Percentiles rank a stretch among this genome's conserved stretches.
phyloP scores from a whole-genome alignment of 163 green algal genomes.

The Scenedesmus sp. region DNA sequence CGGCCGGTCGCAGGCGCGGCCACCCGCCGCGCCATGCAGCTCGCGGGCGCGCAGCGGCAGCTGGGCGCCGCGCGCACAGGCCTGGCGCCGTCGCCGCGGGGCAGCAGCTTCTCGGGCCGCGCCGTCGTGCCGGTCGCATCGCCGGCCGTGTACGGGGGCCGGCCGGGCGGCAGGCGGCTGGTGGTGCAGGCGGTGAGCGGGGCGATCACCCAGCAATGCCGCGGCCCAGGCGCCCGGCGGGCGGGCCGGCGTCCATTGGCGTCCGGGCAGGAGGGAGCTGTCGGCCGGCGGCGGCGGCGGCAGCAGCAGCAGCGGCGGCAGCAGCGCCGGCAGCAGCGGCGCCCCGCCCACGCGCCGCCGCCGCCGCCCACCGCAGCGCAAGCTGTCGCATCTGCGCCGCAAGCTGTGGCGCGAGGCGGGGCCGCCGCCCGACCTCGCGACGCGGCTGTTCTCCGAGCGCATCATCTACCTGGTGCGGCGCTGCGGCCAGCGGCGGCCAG shows the following conservation, averaged over 20 bases:
- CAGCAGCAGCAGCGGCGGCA: not conserved
- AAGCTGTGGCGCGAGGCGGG: conserved; percentile 73
- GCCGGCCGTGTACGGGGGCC: no score
- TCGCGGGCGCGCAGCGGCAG: no score
- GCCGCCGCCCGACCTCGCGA: conserved; percentile 95
- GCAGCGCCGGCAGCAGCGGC: not conserved
- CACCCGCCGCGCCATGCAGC: no score
- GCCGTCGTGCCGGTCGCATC: no score
- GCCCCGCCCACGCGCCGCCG: not conserved
- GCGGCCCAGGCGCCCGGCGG: not conserved
- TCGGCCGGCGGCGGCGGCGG: no score
- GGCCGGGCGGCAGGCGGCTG: conserved; percentile 29
- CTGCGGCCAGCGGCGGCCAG: not conserved
- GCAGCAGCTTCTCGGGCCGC: conserved; percentile 43
- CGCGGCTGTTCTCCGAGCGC: conserved; percentile 97
- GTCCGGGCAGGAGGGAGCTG: no score
- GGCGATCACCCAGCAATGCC: no score
- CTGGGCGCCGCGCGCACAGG: no score
- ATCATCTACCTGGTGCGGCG: conserved; percentile 97
- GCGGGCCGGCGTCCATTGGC: no score
- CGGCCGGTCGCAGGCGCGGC: no score
- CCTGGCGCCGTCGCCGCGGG: no score
- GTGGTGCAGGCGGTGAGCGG: conserved; percentile 44
- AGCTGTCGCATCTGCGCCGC: conserved; percentile 62
- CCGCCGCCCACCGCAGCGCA: conserved; percentile 50